Conservation (phyloP, 2,329 filamentous ascomycete species). For the Pestalotiopsis sp. region DNA sequence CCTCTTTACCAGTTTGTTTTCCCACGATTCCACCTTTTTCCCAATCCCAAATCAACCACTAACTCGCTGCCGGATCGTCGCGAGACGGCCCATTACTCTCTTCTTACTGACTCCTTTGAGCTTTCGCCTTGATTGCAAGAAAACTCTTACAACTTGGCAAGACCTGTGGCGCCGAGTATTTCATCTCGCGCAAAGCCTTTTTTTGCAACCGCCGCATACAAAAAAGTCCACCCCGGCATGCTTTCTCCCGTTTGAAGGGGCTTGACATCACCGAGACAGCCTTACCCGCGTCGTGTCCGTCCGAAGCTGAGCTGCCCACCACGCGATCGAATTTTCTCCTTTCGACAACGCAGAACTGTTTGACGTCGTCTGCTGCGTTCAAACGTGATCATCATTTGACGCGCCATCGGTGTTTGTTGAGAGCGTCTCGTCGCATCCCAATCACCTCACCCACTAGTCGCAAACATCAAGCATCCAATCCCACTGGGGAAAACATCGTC, state of each 20-base stretch:
- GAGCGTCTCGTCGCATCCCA: background rate
- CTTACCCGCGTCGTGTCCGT: slow-evolving; percentile 22
- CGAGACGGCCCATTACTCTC: background rate
- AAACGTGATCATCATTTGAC: background rate
- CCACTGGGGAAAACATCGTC: background rate
- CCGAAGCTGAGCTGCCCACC: slow-evolving; percentile 1
- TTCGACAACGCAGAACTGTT: background rate
- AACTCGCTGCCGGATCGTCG: background rate
- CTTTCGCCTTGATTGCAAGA: background rate
- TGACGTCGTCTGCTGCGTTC: background rate
- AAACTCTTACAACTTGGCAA: background rate
- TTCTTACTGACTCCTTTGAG: background rate
- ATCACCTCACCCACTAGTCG: background rate
- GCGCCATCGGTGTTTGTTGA: background rate
- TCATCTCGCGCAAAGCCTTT: background rate
- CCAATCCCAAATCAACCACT: background rate
- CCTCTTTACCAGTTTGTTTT: slow-evolving; percentile 14
- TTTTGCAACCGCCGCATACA: background rate
- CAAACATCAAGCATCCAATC: background rate
- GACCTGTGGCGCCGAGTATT: background rate
- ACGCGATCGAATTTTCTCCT: background rate
- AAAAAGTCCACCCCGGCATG: slow-evolving; percentile 19
- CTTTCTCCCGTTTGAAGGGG: slow-evolving; percentile 27
- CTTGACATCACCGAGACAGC: slow-evolving; percentile 23
- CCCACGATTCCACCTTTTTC: slow-evolving; percentile 9